Evolutionary conservation across 2,329 filamentous ascomycete genomes (phyloP).

Genomic region (Orbilia brochopaga): DNA sequence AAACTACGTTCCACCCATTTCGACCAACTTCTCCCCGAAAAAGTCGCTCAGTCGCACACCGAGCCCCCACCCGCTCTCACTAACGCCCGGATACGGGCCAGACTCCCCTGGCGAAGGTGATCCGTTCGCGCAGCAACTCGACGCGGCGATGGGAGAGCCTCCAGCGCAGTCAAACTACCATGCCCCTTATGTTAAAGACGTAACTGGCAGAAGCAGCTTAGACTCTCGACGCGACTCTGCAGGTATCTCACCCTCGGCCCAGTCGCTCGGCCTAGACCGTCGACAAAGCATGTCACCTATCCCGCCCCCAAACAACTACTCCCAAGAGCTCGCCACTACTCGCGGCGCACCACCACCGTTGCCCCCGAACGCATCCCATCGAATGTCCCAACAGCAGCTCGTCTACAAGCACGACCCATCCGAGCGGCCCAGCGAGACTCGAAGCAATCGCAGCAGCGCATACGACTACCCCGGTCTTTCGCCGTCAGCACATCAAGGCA

Average conservation of each 20-base stretch:
- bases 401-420: conserved; percentile 48
- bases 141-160: conserved; percentile 9
- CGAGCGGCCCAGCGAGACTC: conserved; percentile 45
- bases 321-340: conserved; percentile 33
- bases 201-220: conserved; percentile 32
- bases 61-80: conserved; percentile 34
- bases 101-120: conserved; percentile 30
- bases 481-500: conserved; percentile 20
- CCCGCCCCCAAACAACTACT: conserved; percentile 43
- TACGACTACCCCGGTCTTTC: conserved; percentile 31
- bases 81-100: conserved; percentile 41
- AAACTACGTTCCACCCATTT: conserved; percentile 28
- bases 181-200: conserved; percentile 39
- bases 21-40: conserved; percentile 22
- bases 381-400: conserved; percentile 41
- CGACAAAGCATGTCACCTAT: conserved; percentile 42
- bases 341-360: conserved; percentile 30
- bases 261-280: conserved; percentile 39
- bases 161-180: conserved; percentile 37
- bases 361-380: conserved; percentile 38
- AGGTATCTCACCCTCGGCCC: conserved; percentile 36
- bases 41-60: conserved; percentile 35
- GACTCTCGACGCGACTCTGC: conserved; percentile 21
- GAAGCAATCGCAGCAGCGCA: conserved; percentile 44
- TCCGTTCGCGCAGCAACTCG: conserved; percentile 17